Conservation (phyloP, 2,329 filamentous ascomycete species). For the Alternaria tenuissima region DNA sequence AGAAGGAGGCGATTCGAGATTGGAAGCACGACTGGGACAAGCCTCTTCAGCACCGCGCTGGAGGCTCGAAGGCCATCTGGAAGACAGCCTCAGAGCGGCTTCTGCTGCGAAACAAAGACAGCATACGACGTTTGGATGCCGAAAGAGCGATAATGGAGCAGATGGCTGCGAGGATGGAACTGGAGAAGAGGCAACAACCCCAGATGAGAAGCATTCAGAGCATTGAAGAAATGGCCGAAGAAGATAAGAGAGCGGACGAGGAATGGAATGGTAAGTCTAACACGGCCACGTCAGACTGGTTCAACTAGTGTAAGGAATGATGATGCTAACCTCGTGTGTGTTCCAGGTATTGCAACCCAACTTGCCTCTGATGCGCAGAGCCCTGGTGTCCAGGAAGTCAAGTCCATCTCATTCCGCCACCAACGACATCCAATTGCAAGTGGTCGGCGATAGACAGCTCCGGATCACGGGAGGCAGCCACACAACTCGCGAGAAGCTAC, state of each 20-base stretch:
- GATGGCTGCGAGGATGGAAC: neutral
- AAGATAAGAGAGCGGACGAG: constrained; percentile 10
- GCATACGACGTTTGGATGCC: constrained; percentile 5
- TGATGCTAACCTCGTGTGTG: neutral
- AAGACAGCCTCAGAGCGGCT: constrained; percentile 11
- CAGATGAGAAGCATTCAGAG: constrained; percentile 16
- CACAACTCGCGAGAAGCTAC: neutral
- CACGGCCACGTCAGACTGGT: neutral
- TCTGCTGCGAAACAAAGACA: constrained; percentile 13
- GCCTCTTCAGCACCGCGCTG: constrained; percentile 12
- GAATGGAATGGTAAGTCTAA: constrained; percentile 17
- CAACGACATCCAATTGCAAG: neutral
- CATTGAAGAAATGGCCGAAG: constrained; percentile 19
- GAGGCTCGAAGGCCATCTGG: constrained; percentile 10
- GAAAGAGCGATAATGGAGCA: constrained; percentile 4
- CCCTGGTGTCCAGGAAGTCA: constrained; percentile 9
- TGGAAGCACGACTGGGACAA: constrained; percentile 19
- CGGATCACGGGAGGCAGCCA: neutral
- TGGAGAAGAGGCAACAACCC: neutral
- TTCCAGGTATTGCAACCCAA: constrained; percentile 9
- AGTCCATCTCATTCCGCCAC: constrained; percentile 3
- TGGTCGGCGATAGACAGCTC: neutral
- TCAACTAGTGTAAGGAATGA: neutral
- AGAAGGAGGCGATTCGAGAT: neutral
- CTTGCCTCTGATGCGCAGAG: constrained; percentile 10